phyloP scores from a whole-genome alignment of 108 stramenopile genomes.

The Aurantiochytrium sp. region DNA sequence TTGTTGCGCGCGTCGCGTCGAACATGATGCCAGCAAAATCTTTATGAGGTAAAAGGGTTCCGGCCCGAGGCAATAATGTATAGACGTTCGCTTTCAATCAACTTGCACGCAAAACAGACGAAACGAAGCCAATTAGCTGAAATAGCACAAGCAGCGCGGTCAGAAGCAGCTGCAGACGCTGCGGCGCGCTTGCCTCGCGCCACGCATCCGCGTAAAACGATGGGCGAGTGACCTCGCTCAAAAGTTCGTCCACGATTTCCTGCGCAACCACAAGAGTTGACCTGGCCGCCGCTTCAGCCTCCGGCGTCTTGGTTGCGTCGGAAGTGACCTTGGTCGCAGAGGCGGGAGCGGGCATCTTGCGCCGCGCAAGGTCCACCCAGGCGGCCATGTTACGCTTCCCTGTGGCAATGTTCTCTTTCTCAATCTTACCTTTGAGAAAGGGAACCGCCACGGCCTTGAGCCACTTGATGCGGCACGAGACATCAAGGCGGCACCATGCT shows the following conservation, averaged over 20 bases:
- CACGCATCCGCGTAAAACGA: background rate
- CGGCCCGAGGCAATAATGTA: too few species aligned
- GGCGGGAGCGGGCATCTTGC: too few species aligned
- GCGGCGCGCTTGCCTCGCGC: background rate
- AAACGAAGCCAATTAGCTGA: background rate
- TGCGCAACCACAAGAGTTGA: too few species aligned
- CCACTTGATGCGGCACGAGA: background rate
- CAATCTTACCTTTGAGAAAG: conserved; percentile 21
- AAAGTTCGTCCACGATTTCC: background rate
- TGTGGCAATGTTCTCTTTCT: background rate
- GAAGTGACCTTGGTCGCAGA: too few species aligned
- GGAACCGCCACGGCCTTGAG: conserved; percentile 18
- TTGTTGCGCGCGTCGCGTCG: too few species aligned
- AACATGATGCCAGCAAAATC: too few species aligned
- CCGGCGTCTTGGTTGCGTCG: too few species aligned
- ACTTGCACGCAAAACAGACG: background rate
- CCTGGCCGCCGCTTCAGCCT: too few species aligned
- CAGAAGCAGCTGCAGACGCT: background rate
- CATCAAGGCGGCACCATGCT: background rate
- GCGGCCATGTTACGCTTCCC: conserved; percentile 23
- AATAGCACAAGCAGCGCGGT: background rate
- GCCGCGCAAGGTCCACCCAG: background rate
- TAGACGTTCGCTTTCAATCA: too few species aligned
- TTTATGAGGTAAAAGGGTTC: too few species aligned
- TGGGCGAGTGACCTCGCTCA: background rate